Base-by-base conservation (phyloP, 2,329 filamentous ascomycete species). In the Colletotrichum australisinense region DNA sequence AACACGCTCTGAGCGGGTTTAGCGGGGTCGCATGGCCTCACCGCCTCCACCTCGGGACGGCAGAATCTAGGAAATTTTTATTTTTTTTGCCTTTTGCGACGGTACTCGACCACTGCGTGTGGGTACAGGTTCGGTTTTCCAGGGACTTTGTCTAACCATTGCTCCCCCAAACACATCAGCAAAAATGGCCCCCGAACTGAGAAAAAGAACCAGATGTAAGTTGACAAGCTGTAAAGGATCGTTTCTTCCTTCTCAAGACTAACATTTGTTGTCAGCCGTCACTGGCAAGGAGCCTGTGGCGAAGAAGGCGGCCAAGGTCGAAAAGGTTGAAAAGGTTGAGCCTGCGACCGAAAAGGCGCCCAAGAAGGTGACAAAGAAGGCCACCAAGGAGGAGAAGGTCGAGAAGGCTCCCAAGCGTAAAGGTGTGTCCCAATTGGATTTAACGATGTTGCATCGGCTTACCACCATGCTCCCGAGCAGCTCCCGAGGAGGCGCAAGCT, bases 121-220 rank as follows among this genome's bases (percentile, higher is more conserved):
- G 46, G 56, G 56, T 59, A n/a, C 52, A 12, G 46, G 30, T 16
- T 30, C 14, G 69, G 38, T 63, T 55, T 73, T 53, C 58, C 66
- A 67, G 53, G 62, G 68, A 60, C 55, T 58, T 42, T 19, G 63
- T n/a, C 7, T 49, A 11, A 69, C 67, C 55, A 32, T 38, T 73
- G 46, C 46, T 28, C 56, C 53, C 35, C 28, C 38, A 69, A 55
- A 55, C 69, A 60, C 65, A 72, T 69, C 58, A 35, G 52, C 58
- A 63, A 76, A 74, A 79, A 88, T 88, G 86, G 84, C 86, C 46
- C 84, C 84, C 75, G 84, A 86, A 80, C 79, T 86, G 62, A 84
- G 84, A 60, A 78, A 79, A 69, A 85, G 79, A 63, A 81, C 78
- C 49, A 82, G 80, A 69, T 75, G 80, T 80, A 74, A 63, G 69